Conservation (phyloP, 2,329 filamentous ascomycete genomes). For the Cercospora sp. region DNA sequence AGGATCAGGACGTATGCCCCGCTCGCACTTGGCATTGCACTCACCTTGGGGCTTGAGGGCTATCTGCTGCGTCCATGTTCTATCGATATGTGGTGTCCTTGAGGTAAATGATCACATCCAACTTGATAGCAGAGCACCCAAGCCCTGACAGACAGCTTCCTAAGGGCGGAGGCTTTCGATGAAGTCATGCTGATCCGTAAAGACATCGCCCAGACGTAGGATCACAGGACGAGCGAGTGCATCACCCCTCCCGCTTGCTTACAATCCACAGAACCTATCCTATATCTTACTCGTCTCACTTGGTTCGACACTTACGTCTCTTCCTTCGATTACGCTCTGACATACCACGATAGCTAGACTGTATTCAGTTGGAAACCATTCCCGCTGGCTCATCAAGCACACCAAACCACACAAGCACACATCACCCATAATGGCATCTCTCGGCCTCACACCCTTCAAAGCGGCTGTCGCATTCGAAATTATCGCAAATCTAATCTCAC, state of each 20-base stretch:
- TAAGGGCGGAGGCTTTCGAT: background rate
- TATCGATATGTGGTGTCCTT: background rate
- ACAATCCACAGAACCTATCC: background rate
- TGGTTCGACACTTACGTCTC: background rate
- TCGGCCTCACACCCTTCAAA: slow-evolving; percentile 18
- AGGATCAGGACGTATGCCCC: too few relatives aligned
- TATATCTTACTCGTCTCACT: background rate
- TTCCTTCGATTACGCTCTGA: background rate
- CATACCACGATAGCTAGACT: too few relatives aligned
- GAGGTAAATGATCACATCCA: background rate
- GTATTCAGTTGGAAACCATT: too few relatives aligned
- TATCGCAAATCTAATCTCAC: slow-evolving; percentile 2
- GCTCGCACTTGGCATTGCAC: too few relatives aligned
- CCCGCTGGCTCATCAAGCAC: too few relatives aligned
- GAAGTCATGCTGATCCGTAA: background rate
- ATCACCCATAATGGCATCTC: slow-evolving; percentile 7
- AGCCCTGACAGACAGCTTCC: background rate
- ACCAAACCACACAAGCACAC: too few relatives aligned
- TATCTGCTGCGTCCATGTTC: too few relatives aligned
- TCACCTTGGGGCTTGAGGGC: too few relatives aligned
- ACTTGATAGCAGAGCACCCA: background rate
- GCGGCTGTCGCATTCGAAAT: slow-evolving; percentile 19
- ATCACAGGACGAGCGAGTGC: background rate
- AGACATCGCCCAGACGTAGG: background rate
- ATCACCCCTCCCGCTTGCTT: background rate